Evolutionary conservation across 148 eudicot genomes (phyloP), one percentile per base, ranked within the genome.

Genomic region (Amaranthus cruentus): DNA sequence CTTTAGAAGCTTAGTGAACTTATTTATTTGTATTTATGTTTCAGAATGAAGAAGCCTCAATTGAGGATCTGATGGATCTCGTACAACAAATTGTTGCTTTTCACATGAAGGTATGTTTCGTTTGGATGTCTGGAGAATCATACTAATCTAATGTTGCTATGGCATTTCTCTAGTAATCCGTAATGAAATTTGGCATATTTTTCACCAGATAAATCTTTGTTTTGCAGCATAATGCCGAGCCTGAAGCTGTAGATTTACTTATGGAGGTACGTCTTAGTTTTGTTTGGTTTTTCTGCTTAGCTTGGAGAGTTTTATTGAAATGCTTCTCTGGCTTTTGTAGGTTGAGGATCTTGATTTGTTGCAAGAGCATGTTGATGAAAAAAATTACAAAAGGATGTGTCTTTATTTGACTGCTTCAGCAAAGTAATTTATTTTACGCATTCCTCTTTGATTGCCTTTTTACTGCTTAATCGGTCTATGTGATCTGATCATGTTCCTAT

Each of bases 181-280:
- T 5, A 60, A 8, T 5, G 38, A 57, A 28, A 5, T 46, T 43
- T 50, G 3, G 2, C 44, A 5, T 68, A 6, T 28, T 65, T 62
- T 13, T 66, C 51, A 9, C 62, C 54, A 79, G 55, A 46, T 46
- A 63, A 18, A 14, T 50, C 67, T 58, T 52, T 81, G 52, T 9
- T n/a, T 74, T 87, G 81, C 89, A 95, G 98, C 98, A 95, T 80
- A 95, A 95, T 84, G 97, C 96, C 15, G 98, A 95, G 81, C 92
- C 88, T 58, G 98, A 95, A 83, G 98, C 98, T 55, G 96, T 90
- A 15, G 97, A 95, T 91, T 89, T 95, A 83, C 76, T 95, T 13
- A 95, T 91, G 96, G 96, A 95, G 97, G 98, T 94, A 91, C 11
- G 78, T 14, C 55, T 65, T 67, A n/a, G 55, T 55, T 72, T 53